Conservation (phyloP, 1,139 yeast species). For the Candida smagusa region DNA sequence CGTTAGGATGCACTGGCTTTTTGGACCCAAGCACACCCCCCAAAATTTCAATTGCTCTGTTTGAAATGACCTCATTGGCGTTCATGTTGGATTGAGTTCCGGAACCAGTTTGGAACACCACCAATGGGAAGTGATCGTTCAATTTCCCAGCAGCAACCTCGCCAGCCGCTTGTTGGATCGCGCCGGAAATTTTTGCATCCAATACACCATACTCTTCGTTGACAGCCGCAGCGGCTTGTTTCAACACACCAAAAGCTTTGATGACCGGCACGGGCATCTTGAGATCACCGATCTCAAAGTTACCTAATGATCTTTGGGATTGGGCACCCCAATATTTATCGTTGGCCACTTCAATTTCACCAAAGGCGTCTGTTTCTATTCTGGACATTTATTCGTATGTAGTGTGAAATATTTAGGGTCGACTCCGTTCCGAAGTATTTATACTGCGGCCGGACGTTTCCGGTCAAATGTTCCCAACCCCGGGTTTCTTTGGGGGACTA, state of each 20-base stretch:
- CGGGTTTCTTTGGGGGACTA: slow-evolving; percentile 6
- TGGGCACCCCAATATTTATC: slow-evolving; percentile 22
- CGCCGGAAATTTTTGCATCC: slow-evolving; percentile 17
- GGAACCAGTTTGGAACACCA: slow-evolving; percentile 22
- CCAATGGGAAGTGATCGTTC: slow-evolving; percentile 20
- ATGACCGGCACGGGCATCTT: slow-evolving; percentile 18
- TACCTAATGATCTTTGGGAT: slow-evolving; percentile 18
- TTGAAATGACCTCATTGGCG: slow-evolving; percentile 20
- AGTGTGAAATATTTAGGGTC: not conserved
- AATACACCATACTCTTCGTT: slow-evolving; percentile 17
- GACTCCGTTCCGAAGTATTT: not conserved
- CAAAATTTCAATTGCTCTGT: slow-evolving; percentile 21
- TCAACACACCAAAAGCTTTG: slow-evolving; percentile 18
- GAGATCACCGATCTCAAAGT: slow-evolving; percentile 19
- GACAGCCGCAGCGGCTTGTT: slow-evolving; percentile 19
- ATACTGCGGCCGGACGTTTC: slow-evolving; percentile 1
- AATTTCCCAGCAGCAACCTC: slow-evolving; percentile 19
- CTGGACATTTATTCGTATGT: slow-evolving; percentile 8
- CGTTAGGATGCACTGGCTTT: slow-evolving; percentile 21
- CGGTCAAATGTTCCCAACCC: not conserved
- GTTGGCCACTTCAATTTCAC: slow-evolving; percentile 16
- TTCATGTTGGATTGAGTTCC: slow-evolving; percentile 22
- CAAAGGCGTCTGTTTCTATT: slow-evolving; percentile 20
- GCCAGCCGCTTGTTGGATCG: slow-evolving; percentile 17
- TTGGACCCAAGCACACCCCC: slow-evolving; percentile 20